Evolutionary conservation across 148 eudicot species (phyloP), one percentile per base, ranked within the genome.

Genomic region (Talinum fruticosum): DNA sequence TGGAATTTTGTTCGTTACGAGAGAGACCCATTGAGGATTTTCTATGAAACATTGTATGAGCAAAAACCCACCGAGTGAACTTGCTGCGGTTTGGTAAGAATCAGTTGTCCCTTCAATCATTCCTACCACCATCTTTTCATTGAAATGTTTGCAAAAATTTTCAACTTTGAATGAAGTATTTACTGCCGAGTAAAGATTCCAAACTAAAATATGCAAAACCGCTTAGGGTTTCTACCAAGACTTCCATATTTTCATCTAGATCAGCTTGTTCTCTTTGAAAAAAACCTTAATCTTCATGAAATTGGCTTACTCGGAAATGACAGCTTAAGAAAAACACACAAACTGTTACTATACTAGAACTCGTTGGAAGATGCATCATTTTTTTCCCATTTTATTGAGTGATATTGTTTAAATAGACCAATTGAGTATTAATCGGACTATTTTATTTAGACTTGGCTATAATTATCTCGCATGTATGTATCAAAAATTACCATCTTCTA

Each of bases 21-120:
- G 98, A 92, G 98, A 86, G 98, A 94, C 78, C 91, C 98, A 1
- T 82, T 92, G 89, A 87, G 97, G 87, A 94, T 94, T 84, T 94
- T 94, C 85, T 94, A 94, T 72, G 91, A 94, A 75, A 71, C 86
- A 10, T 79, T 94, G 82, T 85, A 90, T 73, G 66, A 86, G 78
- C 97, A 94, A 82, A 84, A 85, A 62, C 91, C 93, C 47, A 70
- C 69, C 28, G n/a, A 94, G 98, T 80, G 93, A 92, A 70, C 85
- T 94, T 88, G 98, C 97, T 34, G 91, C 97, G 61, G 68, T 92
- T 68, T 92, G 97, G 98, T 94, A 38, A 85, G 91, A 24, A 62
- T 26, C 62, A 10, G 19, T 28, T 24, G 70, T 2, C 67, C n/a
- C 30, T 29, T 6, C 1, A 1, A 72, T 2, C 29, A 5, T 18